Evolutionary conservation across 2,329 filamentous ascomycete species (phyloP).

Genomic region (Exophiala calicioides): DNA sequence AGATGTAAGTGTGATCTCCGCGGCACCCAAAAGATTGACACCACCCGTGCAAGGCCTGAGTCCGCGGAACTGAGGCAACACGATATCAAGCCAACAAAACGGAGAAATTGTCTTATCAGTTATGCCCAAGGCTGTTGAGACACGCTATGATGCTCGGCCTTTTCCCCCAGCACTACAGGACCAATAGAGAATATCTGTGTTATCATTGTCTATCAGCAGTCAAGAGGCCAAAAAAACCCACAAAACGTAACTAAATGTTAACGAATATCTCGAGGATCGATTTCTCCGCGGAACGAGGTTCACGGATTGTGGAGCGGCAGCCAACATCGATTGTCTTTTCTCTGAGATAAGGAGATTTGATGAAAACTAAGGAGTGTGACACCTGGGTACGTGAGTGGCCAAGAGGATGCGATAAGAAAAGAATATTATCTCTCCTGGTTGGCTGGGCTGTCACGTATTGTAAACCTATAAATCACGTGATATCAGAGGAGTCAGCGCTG

Average conservation of each 20-base stretch:
- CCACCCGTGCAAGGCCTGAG: constrained; percentile 10
- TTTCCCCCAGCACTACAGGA: neutral
- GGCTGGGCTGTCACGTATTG: constrained; percentile 10
- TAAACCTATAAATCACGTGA: constrained; percentile 1
- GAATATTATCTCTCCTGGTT: neutral
- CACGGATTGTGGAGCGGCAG: constrained; percentile 4
- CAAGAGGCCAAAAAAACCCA: neutral
- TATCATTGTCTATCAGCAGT: constrained; percentile 21
- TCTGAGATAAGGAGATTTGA: constrained; percentile 14
- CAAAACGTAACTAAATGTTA: neutral
- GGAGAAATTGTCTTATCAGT: constrained; percentile 13
- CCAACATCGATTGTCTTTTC: neutral
- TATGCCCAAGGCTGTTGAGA: constrained; percentile 11
- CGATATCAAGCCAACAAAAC: constrained; percentile 8
- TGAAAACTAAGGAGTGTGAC: neutral
- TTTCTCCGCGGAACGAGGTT: constrained; percentile 19
- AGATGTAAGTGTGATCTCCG: neutral
- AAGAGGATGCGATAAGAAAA: constrained; percentile 17
- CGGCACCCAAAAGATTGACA: constrained; percentile 4
- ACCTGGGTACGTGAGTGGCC: constrained; percentile 7
- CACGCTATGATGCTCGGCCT: neutral
- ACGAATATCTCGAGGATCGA: constrained; percentile 8
- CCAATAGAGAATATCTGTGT: constrained; percentile 19
- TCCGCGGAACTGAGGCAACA: constrained; percentile 18
- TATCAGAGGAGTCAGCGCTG: too few species aligned